Conservation (phyloP, 1,284 basidiomycete species). For the Naganishia albida region DNA sequence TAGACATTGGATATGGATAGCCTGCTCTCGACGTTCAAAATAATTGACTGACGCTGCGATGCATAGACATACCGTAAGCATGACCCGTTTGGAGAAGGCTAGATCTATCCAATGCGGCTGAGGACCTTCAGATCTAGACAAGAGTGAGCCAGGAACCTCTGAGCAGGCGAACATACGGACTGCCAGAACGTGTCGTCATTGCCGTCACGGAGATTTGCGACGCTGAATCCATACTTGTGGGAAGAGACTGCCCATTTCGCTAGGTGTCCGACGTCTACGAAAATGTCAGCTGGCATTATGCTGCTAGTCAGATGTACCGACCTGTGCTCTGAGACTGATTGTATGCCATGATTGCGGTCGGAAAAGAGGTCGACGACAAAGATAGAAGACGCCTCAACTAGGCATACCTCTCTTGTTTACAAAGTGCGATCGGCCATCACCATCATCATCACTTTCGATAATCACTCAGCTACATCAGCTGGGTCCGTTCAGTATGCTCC, state of each 20-base stretch:
- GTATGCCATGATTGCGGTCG: conserved; percentile 2
- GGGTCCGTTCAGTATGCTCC: neutral
- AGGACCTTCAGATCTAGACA: conserved; percentile 84
- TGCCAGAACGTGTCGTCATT: conserved; percentile 97
- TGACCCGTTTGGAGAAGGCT: conserved; percentile 86
- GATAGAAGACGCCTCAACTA: neutral
- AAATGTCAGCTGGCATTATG: neutral
- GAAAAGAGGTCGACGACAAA: neutral
- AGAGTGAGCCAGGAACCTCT: conserved; percentile 15
- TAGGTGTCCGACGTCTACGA: conserved; percentile 55
- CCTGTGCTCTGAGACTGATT: conserved; percentile 14
- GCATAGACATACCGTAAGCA: conserved; percentile 68
- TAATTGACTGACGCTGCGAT: neutral
- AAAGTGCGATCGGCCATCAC: conserved; percentile 4
- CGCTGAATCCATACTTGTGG: conserved; percentile 93
- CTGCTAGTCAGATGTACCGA: neutral
- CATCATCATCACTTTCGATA: too few species aligned
- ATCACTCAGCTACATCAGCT: neutral
- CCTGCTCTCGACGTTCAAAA: conserved; percentile 58
- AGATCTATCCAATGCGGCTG: conserved; percentile 96
- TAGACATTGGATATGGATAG: conserved; percentile 86
- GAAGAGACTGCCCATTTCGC: conserved; percentile 97
- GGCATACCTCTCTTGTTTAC: conserved; percentile 12
- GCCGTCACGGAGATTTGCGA: conserved; percentile 83
- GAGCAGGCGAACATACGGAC: conserved; percentile 59